A percentile compares a stretch with the other conserved stretches of the same genome.
phyloP scores from a whole-genome alignment of 257 asterid genomes.

The Petrea volubilis region DNA sequence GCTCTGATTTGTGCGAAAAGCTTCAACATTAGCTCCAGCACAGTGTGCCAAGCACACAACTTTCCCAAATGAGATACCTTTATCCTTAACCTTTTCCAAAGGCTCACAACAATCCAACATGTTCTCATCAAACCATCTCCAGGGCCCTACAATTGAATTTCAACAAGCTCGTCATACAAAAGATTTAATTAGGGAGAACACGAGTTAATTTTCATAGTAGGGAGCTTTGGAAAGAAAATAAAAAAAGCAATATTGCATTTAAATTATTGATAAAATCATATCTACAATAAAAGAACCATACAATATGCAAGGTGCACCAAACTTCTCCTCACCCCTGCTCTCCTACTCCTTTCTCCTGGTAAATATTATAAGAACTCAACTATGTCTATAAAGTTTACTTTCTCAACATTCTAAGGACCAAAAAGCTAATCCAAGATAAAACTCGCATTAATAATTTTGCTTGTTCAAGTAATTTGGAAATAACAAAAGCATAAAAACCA shows the following conservation, averaged over 20 bases:
- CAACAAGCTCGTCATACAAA: conserved; percentile 26
- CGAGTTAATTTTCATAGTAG: conserved; percentile 2
- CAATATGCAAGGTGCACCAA: conserved; percentile 8
- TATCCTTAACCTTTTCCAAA: conserved; percentile 85
- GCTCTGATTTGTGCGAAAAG: conserved; percentile 87
- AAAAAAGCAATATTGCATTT: not conserved
- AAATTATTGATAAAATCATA: not conserved
- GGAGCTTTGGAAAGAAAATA: not conserved
- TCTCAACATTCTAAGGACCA: conserved; percentile 15
- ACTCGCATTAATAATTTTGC: not conserved
- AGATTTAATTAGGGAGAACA: not conserved
- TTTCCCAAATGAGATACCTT: conserved; percentile 91
- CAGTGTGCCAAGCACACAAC: conserved; percentile 96
- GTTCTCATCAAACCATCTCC: conserved; percentile 99
- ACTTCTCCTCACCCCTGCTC: not conserved
- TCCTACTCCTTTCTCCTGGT: not conserved
- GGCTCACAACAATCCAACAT: conserved; percentile 99
- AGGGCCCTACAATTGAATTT: conserved; percentile 69
- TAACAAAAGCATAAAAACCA: not conserved
- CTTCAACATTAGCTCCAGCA: conserved; percentile 95
- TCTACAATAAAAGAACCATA: not conserved
- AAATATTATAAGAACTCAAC: not conserved
- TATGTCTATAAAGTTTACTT: conserved; percentile 9
- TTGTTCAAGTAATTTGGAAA: not conserved
- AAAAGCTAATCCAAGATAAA: conserved; percentile 2